phyloP scores from a whole-genome alignment of 495 filamentous ascomycete species.

The Trichoderma parareesei region DNA sequence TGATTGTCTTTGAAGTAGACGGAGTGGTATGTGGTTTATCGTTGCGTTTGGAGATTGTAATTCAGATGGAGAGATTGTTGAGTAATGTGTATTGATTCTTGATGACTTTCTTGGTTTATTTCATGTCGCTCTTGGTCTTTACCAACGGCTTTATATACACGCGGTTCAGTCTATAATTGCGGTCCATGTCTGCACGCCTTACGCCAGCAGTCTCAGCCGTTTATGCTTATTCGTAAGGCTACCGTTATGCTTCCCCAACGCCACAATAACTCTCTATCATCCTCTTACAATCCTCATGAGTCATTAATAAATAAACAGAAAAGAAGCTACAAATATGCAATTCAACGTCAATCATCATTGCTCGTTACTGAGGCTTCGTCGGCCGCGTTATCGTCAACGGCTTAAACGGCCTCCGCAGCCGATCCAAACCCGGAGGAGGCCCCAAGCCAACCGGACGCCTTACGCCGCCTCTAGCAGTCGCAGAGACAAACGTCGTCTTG shows the following conservation, averaged over 20 bases:
- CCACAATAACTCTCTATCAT: neutral
- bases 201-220: neutral
- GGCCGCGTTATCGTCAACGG: constrained; percentile 35
- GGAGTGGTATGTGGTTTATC: neutral
- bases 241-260: neutral
- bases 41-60: neutral
- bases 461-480: constrained; percentile 21
- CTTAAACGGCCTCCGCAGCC: constrained; percentile 38
- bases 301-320: neutral
- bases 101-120: neutral
- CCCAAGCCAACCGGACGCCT: constrained; percentile 26
- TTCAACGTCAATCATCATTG: neutral
- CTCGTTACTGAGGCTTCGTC: neutral
- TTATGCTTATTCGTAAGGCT: constrained; percentile 7
- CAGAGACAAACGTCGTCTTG: constrained; percentile 28
- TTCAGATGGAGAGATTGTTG: neutral
- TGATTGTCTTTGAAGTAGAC: no score
- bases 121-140: neutral
- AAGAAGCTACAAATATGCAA: neutral
- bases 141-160: neutral
- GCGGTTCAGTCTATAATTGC: neutral
- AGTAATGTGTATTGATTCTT: no score
- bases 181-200: neutral
- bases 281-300: neutral
- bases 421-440: constrained; percentile 26